Evolutionary conservation across 2,329 filamentous ascomycete species (phyloP).

Genomic region (Fusarium citri): DNA sequence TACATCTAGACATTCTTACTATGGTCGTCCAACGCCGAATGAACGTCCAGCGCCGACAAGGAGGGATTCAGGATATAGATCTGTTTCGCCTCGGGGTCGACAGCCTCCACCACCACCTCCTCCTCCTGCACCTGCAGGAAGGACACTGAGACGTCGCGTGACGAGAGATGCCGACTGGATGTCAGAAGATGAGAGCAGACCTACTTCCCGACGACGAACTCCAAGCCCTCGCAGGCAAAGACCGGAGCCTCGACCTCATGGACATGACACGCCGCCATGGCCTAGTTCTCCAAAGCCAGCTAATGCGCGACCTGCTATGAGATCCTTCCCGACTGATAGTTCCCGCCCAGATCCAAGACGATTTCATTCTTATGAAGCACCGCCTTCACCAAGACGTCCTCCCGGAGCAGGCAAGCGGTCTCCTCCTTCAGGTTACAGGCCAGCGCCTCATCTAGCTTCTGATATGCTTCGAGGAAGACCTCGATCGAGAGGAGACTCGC

Average conservation of each 20-base stretch:
- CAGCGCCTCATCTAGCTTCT: slow-evolving; percentile 13
- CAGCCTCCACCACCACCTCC: slow-evolving; percentile 8
- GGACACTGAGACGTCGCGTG: slow-evolving; percentile 24
- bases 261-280: slow-evolving; percentile 10
- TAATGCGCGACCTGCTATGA: slow-evolving; percentile 15
- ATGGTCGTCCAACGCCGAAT: slow-evolving; percentile 24
- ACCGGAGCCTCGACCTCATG: neutral
- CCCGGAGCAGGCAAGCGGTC: slow-evolving; percentile 8
- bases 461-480: slow-evolving; percentile 28
- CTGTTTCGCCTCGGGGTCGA: slow-evolving; percentile 35
- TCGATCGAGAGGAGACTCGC: slow-evolving; percentile 26
- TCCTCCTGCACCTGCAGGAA: slow-evolving; percentile 1
- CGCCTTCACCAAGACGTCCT: slow-evolving; percentile 13
- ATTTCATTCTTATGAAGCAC: slow-evolving; percentile 32
- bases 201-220: slow-evolving; percentile 27
- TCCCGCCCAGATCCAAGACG: slow-evolving; percentile 25
- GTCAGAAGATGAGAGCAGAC: slow-evolving; percentile 41
- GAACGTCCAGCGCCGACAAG: slow-evolving; percentile 14
- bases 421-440: slow-evolving; percentile 20
- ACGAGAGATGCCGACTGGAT: slow-evolving; percentile 39
- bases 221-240: slow-evolving; percentile 18
- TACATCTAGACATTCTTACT: slow-evolving; percentile 19
- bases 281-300: neutral
- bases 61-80: slow-evolving; percentile 24
- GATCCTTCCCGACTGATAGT: slow-evolving; percentile 33